Evolutionary conservation across 192 early-diverging fungal species (phyloP).

Genomic region (Helicostylum pulchrum): DNA sequence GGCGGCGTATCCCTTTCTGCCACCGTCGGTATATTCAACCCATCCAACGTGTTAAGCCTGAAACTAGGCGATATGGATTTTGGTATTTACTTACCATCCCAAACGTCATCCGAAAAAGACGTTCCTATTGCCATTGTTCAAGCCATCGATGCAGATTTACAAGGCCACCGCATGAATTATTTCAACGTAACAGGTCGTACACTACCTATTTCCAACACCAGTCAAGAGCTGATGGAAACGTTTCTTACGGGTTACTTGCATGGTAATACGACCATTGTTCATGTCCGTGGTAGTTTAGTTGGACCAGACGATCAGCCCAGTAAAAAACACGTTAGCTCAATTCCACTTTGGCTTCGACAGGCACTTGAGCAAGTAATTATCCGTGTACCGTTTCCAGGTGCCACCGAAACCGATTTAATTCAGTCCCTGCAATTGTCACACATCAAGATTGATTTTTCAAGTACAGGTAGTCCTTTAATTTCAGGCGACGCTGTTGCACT

Average conservation of each 20-base stretch:
- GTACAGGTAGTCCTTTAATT: conserved; percentile 15
- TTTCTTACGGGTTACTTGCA: conserved; percentile 31
- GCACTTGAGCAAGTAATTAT: conserved; percentile 24
- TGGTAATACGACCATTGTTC: conserved; percentile 21
- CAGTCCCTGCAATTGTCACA: conserved; percentile 22
- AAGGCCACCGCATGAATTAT: conserved; percentile 23
- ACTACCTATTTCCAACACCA: conserved; percentile 11
- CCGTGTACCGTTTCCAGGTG: conserved; percentile 33
- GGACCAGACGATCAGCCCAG: conserved; percentile 23
- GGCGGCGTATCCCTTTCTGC: conserved; percentile 28
- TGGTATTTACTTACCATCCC: conserved; percentile 29
- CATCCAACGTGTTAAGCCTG: conserved; percentile 32
- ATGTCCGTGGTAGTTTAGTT: conserved; percentile 24
- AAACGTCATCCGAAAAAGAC: conserved; percentile 24
- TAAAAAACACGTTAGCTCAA: neutral
- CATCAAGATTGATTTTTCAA: conserved; percentile 35
- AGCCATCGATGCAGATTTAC: conserved; percentile 21
- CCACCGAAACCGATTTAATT: conserved; percentile 30
- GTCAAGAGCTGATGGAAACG: conserved; percentile 11
- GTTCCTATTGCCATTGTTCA: conserved; percentile 31
- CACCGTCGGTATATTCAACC: conserved; percentile 33
- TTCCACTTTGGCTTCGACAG: conserved; percentile 30
- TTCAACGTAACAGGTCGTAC: conserved; percentile 32
- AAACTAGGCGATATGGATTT: conserved; percentile 36
- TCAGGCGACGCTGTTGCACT: conserved; percentile 33